Conservation (phyloP, 2,329 filamentous ascomycete species). For the Xylaria sp. region DNA sequence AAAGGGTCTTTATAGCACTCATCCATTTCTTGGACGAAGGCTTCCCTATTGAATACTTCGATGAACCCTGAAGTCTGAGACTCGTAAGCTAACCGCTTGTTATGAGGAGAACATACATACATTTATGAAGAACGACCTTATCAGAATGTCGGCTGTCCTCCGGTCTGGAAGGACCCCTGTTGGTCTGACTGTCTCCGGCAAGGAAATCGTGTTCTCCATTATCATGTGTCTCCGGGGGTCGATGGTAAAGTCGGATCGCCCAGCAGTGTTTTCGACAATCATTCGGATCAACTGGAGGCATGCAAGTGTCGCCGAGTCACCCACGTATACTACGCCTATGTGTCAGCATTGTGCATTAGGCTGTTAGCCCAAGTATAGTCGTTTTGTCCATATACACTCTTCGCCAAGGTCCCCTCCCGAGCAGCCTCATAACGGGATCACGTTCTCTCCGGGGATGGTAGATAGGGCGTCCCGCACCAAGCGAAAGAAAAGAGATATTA, state of each 20-base stretch:
- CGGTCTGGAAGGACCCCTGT: conserved; percentile 59
- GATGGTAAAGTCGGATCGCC: conserved; percentile 58
- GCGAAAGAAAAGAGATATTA: background rate
- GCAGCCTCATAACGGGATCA: background rate
- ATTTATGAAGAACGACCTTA: conserved; percentile 64
- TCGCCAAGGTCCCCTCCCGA: background rate
- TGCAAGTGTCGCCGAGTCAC: conserved; percentile 64
- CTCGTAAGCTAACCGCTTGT: conserved; percentile 21
- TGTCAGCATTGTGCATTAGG: conserved; percentile 8
- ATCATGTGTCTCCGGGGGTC: conserved; percentile 61
- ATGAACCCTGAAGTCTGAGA: conserved; percentile 61
- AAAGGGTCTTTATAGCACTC: conserved; percentile 59
- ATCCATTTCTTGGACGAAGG: conserved; percentile 53
- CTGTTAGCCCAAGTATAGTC: conserved; percentile 16
- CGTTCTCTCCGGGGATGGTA: background rate
- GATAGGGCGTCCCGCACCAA: background rate
- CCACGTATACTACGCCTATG: conserved; percentile 55
- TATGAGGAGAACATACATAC: conserved; percentile 40
- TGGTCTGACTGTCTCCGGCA: conserved; percentile 48
- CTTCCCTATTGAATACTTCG: conserved; percentile 58
- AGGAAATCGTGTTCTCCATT: conserved; percentile 54
- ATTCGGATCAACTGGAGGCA: conserved; percentile 63
- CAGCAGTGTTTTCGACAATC: conserved; percentile 58
- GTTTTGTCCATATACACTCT: background rate
- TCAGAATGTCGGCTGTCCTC: conserved; percentile 55